A percentile compares a stretch with the other conserved stretches of the same genome.
Conservation (phyloP, 495 filamentous ascomycete species). For the Thermothielavioides terrestris region DNA sequence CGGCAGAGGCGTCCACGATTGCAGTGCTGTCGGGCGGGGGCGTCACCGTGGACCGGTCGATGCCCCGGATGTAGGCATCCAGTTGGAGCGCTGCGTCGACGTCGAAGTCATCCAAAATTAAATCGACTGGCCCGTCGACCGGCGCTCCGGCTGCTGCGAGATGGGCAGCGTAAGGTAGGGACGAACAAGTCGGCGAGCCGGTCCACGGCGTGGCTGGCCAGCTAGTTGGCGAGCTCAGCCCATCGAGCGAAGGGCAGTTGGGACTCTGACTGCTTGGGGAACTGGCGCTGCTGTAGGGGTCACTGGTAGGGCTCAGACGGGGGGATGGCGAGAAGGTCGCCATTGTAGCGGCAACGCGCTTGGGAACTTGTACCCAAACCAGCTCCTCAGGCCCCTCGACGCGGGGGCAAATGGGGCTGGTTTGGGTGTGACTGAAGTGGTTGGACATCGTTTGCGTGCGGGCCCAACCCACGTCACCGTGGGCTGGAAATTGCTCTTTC, state of each 20-base stretch:
- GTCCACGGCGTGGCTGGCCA: neutral
- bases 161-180: neutral
- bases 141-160: neutral
- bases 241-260: neutral
- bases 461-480: constrained; percentile 5
- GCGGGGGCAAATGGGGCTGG: constrained; percentile 2
- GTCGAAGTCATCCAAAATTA: neutral
- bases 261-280: neutral
- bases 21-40: neutral
- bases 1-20: no score
- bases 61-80: neutral
- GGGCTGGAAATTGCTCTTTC: constrained; percentile 4
- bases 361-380: constrained; percentile 12
- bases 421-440: neutral
- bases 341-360: neutral
- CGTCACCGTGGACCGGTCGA: neutral
- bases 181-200: neutral
- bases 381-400: constrained; percentile 10
- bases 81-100: neutral
- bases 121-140: neutral
- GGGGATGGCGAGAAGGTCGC: neutral
- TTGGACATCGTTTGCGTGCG: constrained; percentile 2
- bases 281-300: neutral
- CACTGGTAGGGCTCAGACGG: neutral
- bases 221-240: neutral